Evolutionary conservation across 768 basidiomycete species (phyloP).

Genomic region (Suillus cothurnatus): DNA sequence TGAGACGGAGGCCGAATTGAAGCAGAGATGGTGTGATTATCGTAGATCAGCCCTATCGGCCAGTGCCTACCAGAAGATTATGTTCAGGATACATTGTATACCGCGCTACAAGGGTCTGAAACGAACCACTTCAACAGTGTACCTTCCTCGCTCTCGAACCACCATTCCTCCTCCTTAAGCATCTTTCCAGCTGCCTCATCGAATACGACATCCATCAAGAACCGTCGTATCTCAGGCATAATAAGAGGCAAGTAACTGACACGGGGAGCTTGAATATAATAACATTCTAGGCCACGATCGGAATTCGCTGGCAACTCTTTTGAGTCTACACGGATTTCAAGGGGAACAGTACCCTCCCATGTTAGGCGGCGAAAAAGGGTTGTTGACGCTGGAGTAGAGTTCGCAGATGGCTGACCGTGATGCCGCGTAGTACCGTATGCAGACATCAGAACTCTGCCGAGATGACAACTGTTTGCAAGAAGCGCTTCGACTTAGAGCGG

Average conservation of each 20-base stretch:
- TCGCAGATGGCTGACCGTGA: conserved; percentile 43
- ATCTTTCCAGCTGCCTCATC: conserved; percentile 78
- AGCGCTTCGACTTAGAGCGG: neutral
- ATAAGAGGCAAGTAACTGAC: conserved; percentile 93
- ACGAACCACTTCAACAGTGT: conserved; percentile 84
- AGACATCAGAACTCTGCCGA: conserved; percentile 41
- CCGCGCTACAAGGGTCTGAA: conserved; percentile 2
- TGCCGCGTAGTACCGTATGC: conserved; percentile 55
- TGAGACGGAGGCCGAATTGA: conserved; percentile 47
- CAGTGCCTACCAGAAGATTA: conserved; percentile 74
- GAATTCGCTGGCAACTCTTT: conserved; percentile 90
- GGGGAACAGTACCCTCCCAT: conserved; percentile 89
- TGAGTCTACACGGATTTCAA: conserved; percentile 87
- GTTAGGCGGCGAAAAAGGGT: conserved; percentile 85
- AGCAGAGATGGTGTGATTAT: conserved; percentile 71
- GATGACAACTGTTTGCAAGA: conserved; percentile 1
- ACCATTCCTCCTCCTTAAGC: conserved; percentile 91
- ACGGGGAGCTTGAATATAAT: conserved; percentile 88
- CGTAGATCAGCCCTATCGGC: conserved; percentile 94
- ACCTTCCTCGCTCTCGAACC: conserved; percentile 93
- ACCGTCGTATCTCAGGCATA: conserved; percentile 84
- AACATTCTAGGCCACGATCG: conserved; percentile 86
- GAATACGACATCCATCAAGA: conserved; percentile 90
- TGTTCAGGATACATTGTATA: neutral
- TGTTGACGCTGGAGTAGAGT: conserved; percentile 60